Percentiles rank a stretch among this genome's conserved stretches.
phyloP scores from a whole-genome alignment of 164 flowering plant species.

The Liriodendron chinense region DNA sequence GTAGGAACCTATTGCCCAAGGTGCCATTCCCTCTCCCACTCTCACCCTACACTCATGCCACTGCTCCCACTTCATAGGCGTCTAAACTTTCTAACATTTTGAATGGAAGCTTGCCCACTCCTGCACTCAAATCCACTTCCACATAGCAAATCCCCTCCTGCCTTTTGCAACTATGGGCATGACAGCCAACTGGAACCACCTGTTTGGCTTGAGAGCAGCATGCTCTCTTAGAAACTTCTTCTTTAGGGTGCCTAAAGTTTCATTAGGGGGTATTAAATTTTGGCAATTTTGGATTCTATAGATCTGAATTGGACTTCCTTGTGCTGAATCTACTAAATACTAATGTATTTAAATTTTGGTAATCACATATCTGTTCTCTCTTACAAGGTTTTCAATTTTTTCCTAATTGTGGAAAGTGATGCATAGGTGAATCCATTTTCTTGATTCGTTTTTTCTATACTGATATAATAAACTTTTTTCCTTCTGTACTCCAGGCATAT shows the following conservation, averaged over 20 bases:
- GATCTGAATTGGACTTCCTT: neutral
- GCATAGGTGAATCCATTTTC: neutral
- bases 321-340: neutral
- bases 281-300: no score
- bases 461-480: neutral
- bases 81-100: neutral
- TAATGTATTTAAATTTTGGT: neutral
- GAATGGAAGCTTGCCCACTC: neutral
- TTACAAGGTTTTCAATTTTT: neutral
- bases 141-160: neutral
- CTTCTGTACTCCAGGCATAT: slow-evolving; percentile 50
- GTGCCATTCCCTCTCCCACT: neutral
- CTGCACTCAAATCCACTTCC: neutral
- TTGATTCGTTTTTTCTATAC: no score
- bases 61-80: neutral
- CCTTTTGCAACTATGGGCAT: neutral
- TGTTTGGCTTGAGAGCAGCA: neutral
- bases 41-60: neutral
- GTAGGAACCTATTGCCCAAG: neutral
- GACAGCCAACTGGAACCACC: neutral
- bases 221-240: neutral
- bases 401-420: neutral
- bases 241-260: no score
- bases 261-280: no score
- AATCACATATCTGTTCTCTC: neutral